phyloP scores from a whole-genome alignment of 2,329 filamentous ascomycete species.

The Shiraia bambusicola region DNA sequence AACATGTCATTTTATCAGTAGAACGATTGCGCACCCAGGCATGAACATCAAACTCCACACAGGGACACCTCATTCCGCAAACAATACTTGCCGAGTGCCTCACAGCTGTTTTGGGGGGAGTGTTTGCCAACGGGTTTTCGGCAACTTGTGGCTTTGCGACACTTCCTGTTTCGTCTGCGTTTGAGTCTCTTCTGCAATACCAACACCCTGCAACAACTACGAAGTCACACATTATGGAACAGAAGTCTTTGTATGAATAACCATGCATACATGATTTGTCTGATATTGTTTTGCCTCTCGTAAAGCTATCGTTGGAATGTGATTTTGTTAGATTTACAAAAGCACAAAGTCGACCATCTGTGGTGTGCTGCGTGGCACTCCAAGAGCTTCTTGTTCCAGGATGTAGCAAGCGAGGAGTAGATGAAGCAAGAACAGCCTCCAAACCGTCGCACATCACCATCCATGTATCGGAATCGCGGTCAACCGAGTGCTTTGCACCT shows the following conservation, averaged over 20 bases:
- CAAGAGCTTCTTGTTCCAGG: conserved; percentile 22
- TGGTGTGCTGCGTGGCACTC: conserved; percentile 1
- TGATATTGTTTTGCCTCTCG: no score
- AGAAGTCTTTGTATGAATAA: no score
- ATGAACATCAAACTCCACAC: conserved; percentile 4
- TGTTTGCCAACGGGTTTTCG: no score
- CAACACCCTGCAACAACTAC: no score
- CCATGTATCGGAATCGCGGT: conserved; percentile 35
- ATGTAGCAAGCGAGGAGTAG: conserved; percentile 27
- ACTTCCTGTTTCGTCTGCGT: no score
- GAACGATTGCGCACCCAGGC: conserved; percentile 2
- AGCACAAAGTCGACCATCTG: not conserved
- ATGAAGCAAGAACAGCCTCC: conserved; percentile 43
- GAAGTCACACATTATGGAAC: no score
- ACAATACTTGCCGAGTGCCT: no score
- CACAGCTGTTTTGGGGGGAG: no score
- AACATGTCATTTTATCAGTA: not conserved
- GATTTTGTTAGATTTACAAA: conserved; percentile 1
- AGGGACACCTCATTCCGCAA: not conserved
- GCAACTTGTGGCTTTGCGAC: no score
- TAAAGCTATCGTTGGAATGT: conserved; percentile 8
- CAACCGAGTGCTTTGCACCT: conserved; percentile 31
- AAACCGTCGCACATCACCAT: conserved; percentile 37
- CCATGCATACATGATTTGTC: no score
- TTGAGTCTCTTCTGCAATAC: no score